Evolutionary conservation across 2,329 filamentous ascomycete species (phyloP), one percentile per base, ranked within the genome.

Genomic region (Monilinia fructigena): DNA sequence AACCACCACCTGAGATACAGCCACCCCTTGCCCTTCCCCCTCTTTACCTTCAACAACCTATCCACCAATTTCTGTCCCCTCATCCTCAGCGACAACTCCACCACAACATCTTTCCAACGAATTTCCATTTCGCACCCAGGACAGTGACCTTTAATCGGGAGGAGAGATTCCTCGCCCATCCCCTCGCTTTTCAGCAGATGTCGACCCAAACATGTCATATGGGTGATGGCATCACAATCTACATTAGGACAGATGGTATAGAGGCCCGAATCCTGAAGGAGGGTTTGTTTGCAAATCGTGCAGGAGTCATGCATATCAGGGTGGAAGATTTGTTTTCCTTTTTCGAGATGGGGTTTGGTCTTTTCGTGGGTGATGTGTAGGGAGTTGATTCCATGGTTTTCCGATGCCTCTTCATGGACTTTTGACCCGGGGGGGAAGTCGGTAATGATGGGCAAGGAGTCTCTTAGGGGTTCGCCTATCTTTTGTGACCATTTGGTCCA

Each of bases 31-130:
- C 20, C 67, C 47, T 71, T 72, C 26, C 61, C 63, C 64, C 70
- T 68, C 45, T 71, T 74, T 0, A 53, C 79, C 75, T 86, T 91
- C 71, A 92, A 81, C 35, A 97, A 73, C 70, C 86, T 86, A 52
- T 87, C 84, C 0, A 93, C 79, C 70, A 93, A 89, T 66, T 89
- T 89, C 65, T 83, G 78, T 0, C 89, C 93, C 31, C 91, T 84
- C 47, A 86, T 80, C 42, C 94, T 84, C 59, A 97, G 78, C 61
- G 85, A 95, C 72, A 96, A 78, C 75, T 96, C 93, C 75, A 88
- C 93, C 80, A 96, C 89, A 79, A 97, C 85, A 58, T 90, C 85
- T 0, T 82, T 81, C 94, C 94, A 98, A 61, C 81, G 76, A 2
- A 93, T 78, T 5, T 80, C 77, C 0, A 81, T 80, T 1, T 82